A percentile compares a stretch with the other conserved stretches of the same genome.
These are phyloP conservation scores for Xerocomellus dryophilus DNA, from an alignment of 768 basidiomycete species.

Conservation along the genomic window DNA sequence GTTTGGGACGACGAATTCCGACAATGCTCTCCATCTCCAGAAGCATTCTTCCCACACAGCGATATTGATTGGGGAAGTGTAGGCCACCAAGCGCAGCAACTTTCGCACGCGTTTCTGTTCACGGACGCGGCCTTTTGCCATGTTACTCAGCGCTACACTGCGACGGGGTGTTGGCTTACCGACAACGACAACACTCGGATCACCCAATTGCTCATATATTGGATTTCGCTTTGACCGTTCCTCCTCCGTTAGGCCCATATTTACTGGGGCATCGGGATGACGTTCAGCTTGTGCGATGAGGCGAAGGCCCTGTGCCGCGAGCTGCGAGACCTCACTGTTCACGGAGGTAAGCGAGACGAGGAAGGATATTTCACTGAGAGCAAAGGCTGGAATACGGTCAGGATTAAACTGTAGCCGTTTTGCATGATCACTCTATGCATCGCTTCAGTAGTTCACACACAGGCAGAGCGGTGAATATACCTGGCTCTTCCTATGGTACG, in stretches of 20 bases:
- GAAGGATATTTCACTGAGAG: conserved; percentile 68
- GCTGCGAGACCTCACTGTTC: conserved; percentile 60
- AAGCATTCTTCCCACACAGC: conserved; percentile 85
- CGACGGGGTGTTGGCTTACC: conserved; percentile 43
- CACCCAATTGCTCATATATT: conserved; percentile 76
- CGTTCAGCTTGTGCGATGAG: conserved; percentile 66
- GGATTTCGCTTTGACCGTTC: conserved; percentile 66
- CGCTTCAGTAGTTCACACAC: conserved; percentile 3
- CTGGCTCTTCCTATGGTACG: conserved; percentile 48
- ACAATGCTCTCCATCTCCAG: conserved; percentile 66
- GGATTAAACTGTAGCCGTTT: conserved; percentile 49
- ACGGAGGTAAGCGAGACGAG: conserved; percentile 69
- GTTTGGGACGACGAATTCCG: conserved; percentile 52
- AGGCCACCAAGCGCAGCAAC: conserved; percentile 60
- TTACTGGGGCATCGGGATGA: conserved; percentile 53
- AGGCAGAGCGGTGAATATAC: conserved; percentile 32
- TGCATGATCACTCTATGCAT: conserved; percentile 40
- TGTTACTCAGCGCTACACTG: conserved; percentile 2
- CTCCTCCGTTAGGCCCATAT: conserved; percentile 51
- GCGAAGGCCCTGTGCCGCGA: conserved; percentile 68
- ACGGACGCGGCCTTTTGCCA: conserved; percentile 59
- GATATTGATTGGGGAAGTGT: conserved; percentile 62
- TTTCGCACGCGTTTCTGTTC: conserved; percentile 80
- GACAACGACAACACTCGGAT: conserved; percentile 64
- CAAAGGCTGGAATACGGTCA: conserved; percentile 59